Evolutionary conservation across 225 moss, liverwort and hornwort species (phyloP), one percentile per base, ranked within the genome.

Genomic region (Polytrichum formosum): DNA sequence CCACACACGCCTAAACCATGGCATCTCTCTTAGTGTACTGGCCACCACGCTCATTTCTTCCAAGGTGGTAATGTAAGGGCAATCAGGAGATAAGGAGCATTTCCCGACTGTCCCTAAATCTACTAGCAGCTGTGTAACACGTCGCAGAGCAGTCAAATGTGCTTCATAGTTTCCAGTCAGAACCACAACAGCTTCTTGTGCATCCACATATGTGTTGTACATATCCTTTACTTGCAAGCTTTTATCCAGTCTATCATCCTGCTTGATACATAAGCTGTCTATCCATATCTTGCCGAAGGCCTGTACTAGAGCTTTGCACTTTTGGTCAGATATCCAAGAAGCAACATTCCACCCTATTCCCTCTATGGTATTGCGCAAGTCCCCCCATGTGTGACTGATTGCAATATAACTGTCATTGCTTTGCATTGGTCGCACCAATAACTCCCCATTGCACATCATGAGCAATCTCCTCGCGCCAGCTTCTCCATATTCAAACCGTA

Each of bases 261-360:
- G 76, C 56, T 76, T 65, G 70, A 76, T 64, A 65, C 70, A 76
- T 70, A 76, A 60, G 70, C 76, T 70, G 46, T 76, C 76, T 69
- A 75, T 75, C 56, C 64, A 70, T 22, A 70, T 64, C 26, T 33
- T 56, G 26, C 27, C 16, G 58, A 64, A 76, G 22, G 65, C 70
- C 19, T 65, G 65, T 37, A 76, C 56, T 5, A 76, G 2, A 8
- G 65, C 65, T 76, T 65, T 70, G 37, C 76, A 76, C n/a, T 37
- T 37, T 20, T 70, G 35, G 21, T 31, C 19, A 35, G 64, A 70
- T 75, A 75, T 28, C 75, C 75, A 73, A 37, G 73, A 66, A 22
- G 73, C 66, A 55, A 66, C 66, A 1, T n/a, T 16, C 66, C 73
- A 73, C 55, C 59, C 25, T 64, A 72, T 64, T 8, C 72, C 72